Conservation (phyloP, 2,329 filamentous ascomycete genomes). For the Ceratocystis huliohia region DNA sequence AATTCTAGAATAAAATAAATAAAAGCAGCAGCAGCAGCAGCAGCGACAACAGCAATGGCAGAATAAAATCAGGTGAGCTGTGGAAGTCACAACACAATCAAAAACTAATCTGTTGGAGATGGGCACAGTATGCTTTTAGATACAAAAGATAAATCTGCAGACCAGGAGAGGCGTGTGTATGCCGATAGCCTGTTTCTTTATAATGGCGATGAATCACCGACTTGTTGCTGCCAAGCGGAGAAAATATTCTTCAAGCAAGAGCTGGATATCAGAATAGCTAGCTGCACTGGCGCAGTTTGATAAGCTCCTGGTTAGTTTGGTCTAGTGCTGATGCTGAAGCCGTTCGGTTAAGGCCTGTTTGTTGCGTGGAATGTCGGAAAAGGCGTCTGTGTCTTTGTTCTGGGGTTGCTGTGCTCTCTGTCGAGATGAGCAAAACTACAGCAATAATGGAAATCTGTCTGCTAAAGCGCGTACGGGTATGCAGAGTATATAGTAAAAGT, state of each 20-base stretch:
- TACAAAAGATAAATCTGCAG: neutral
- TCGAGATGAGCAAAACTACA: neutral
- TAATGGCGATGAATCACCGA: neutral
- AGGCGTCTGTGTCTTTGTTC: constrained; percentile 3
- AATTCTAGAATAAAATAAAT: neutral
- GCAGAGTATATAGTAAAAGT: constrained; percentile 3
- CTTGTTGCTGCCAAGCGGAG: neutral
- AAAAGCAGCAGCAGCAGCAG: no score
- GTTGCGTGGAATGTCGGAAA: constrained; percentile 7
- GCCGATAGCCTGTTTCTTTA: neutral
- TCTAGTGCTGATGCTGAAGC: neutral
- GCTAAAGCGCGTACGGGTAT: neutral
- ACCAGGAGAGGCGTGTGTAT: neutral
- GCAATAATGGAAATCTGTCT: neutral
- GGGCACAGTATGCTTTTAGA: neutral
- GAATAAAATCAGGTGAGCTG: neutral
- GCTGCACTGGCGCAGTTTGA: neutral
- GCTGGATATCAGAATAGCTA: neutral
- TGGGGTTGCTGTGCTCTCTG: neutral
- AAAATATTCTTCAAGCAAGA: neutral
- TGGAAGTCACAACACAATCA: neutral
- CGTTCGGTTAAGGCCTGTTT: constrained; percentile 7
- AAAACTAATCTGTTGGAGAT: neutral
- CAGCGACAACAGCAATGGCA: no score
- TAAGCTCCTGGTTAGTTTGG: constrained; percentile 2